Evolutionary conservation across 495 filamentous ascomycete species (phyloP).

Genomic region (Xylaria curta): DNA sequence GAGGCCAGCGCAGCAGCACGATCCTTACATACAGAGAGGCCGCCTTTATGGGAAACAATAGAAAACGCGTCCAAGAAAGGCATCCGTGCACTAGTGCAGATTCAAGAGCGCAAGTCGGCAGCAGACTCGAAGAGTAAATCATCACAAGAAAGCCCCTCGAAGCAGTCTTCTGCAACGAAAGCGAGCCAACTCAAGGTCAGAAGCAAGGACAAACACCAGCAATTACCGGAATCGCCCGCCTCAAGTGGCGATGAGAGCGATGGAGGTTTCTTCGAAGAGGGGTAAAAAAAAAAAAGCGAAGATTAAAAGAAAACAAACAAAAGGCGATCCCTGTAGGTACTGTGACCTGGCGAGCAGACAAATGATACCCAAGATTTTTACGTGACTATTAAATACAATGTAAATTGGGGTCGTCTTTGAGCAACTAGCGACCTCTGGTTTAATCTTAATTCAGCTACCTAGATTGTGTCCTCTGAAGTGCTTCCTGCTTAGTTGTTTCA

Average conservation of each 20-base stretch:
- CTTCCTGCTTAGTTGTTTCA: neutral
- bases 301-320: neutral
- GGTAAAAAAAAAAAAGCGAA: neutral
- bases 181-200: slow-evolving; percentile 21
- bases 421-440: neutral
- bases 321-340: slow-evolving; percentile 1
- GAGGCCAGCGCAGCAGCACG: slow-evolving; percentile 44
- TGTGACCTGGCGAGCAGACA: slow-evolving; percentile 7
- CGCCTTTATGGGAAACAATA: slow-evolving; percentile 71
- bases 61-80: slow-evolving; percentile 73
- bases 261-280: slow-evolving; percentile 42
- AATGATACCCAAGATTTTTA: slow-evolving; percentile 18
- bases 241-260: slow-evolving; percentile 35
- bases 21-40: slow-evolving; percentile 49
- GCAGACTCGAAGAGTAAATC: slow-evolving; percentile 17
- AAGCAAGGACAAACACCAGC: slow-evolving; percentile 22
- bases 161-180: slow-evolving; percentile 21
- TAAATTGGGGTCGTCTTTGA: neutral
- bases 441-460: neutral
- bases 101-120: slow-evolving; percentile 35
- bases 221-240: slow-evolving; percentile 13
- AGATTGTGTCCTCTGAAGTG: neutral
- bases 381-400: neutral
- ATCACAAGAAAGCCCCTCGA: slow-evolving; percentile 12
- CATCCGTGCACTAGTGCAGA: slow-evolving; percentile 26